Evolutionary conservation across 2,329 filamentous ascomycete genomes (phyloP).

Genomic region (Stemphylium vesicarium): DNA sequence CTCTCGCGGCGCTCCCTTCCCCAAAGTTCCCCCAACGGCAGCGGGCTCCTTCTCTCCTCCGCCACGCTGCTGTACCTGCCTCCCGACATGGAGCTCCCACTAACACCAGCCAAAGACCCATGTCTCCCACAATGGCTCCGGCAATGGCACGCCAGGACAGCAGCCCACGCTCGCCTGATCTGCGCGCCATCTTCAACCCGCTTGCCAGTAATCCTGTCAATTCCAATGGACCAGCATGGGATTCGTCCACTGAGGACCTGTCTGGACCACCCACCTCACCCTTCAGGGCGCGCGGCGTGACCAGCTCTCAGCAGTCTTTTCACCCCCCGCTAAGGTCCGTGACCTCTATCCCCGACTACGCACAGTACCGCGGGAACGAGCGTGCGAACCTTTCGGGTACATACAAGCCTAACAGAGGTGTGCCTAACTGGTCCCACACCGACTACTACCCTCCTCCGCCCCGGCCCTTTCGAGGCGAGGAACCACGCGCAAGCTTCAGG

Average conservation of each 20-base stretch:
- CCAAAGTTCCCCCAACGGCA: conserved; percentile 52
- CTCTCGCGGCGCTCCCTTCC: conserved; percentile 28
- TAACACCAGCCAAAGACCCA: conserved; percentile 23
- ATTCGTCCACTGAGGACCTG: conserved; percentile 31
- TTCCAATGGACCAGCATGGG: conserved; percentile 32
- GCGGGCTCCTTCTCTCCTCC: conserved; percentile 51
- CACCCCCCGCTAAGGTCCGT: conserved; percentile 42
- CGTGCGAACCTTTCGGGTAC: conserved; percentile 42
- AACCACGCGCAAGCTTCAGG: conserved; percentile 64
- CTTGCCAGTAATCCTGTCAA: conserved; percentile 45
- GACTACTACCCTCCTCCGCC: conserved; percentile 38
- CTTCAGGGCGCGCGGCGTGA: conserved; percentile 41
- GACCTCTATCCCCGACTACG: conserved; percentile 49
- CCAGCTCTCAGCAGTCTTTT: conserved; percentile 36
- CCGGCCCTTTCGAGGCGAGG: conserved; percentile 44
- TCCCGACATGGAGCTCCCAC: conserved; percentile 34
- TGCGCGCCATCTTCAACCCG: conserved; percentile 43
- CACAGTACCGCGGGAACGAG: conserved; percentile 35
- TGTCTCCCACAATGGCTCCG: conserved; percentile 37
- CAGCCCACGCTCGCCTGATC: conserved; percentile 37
- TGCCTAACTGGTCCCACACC: conserved; percentile 44
- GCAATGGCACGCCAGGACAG: conserved; percentile 33
- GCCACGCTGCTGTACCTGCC: conserved; percentile 40
- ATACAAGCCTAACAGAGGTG: conserved; percentile 47
- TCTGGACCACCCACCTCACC: conserved; percentile 18